phyloP scores from a whole-genome alignment of 257 asterid species.

The Fraxinus pennsylvanica region DNA sequence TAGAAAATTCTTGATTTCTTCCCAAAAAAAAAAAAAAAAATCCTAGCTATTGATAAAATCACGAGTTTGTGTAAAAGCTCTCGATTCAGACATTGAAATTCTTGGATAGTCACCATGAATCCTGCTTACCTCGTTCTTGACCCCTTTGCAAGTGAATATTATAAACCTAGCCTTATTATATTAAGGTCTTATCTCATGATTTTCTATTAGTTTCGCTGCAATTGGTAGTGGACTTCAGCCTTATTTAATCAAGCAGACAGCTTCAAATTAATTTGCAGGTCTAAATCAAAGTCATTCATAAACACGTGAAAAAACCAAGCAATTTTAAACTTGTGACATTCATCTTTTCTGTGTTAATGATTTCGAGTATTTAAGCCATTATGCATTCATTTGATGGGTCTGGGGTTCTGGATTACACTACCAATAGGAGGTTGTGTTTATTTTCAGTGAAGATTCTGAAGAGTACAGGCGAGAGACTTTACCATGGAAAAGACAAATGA shows the following conservation, averaged over 20 bases:
- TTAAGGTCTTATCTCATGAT: background rate
- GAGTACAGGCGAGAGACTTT: conserved; percentile 55
- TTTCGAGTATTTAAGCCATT: background rate
- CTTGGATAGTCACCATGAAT: background rate
- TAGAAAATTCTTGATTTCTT: background rate
- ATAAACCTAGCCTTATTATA: too few species aligned
- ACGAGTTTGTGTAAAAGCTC: background rate
- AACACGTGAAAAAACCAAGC: background rate
- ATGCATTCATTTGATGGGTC: background rate
- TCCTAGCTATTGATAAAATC: background rate
- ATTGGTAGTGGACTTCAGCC: background rate
- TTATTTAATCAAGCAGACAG: background rate
- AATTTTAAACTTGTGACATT: background rate
- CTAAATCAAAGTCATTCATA: background rate
- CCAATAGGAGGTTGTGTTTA: conserved; percentile 23
- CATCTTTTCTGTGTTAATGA: background rate
- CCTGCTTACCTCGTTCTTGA: too few species aligned
- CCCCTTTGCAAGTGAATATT: too few species aligned
- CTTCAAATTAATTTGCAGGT: background rate
- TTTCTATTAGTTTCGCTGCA: background rate
- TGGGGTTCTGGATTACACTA: background rate
- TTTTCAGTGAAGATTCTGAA: conserved; percentile 73
- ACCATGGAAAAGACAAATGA: conserved; percentile 48
- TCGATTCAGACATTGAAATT: background rate
- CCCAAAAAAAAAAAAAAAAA: too few species aligned